phyloP scores from a whole-genome alignment of 176 grass and related monocot species.

The Eleusine indica region DNA sequence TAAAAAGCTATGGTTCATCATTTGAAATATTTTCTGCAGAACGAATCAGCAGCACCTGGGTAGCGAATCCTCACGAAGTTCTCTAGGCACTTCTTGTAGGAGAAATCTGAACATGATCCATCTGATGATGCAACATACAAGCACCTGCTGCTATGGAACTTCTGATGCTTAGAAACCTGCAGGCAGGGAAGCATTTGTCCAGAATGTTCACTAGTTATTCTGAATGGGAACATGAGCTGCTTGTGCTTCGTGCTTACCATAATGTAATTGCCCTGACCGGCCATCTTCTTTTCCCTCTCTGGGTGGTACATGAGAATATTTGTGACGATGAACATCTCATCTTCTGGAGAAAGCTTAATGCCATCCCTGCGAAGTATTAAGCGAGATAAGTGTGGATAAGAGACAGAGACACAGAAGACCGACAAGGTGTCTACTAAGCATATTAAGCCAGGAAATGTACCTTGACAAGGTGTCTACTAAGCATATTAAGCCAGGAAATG shows the following conservation, averaged over 20 bases:
- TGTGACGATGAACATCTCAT: constrained; percentile 40
- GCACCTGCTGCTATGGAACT: constrained; percentile 20
- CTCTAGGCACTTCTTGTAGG: constrained; percentile 62
- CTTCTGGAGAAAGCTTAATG: constrained; percentile 33
- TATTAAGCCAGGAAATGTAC: too few relatives aligned
- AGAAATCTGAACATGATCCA: constrained; percentile 43
- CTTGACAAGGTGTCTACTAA: too few relatives aligned
- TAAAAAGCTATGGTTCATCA: constrained; percentile 22
- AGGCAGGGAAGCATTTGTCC: constrained; percentile 11
- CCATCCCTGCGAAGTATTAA: neutral
- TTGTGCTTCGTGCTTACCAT: constrained; percentile 43
- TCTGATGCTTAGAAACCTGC: too few relatives aligned
- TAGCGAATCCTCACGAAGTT: constrained; percentile 49
- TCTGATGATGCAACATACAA: constrained; percentile 43
- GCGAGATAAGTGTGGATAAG: too few relatives aligned
- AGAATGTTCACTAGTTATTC: constrained; percentile 6
- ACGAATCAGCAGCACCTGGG: constrained; percentile 39
- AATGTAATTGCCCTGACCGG: constrained; percentile 46
- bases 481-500: too few relatives aligned
- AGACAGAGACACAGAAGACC: too few relatives aligned
- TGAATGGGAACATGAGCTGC: constrained; percentile 21
- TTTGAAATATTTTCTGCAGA: constrained; percentile 55
- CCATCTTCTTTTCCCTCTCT: constrained; percentile 53
- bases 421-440: too few relatives aligned
- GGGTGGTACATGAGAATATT: constrained; percentile 56